These are phyloP conservation scores for Lentinula novae-zelandiae DNA, from an alignment of 1,284 basidiomycete genomes.

Conservation along the genomic window DNA sequence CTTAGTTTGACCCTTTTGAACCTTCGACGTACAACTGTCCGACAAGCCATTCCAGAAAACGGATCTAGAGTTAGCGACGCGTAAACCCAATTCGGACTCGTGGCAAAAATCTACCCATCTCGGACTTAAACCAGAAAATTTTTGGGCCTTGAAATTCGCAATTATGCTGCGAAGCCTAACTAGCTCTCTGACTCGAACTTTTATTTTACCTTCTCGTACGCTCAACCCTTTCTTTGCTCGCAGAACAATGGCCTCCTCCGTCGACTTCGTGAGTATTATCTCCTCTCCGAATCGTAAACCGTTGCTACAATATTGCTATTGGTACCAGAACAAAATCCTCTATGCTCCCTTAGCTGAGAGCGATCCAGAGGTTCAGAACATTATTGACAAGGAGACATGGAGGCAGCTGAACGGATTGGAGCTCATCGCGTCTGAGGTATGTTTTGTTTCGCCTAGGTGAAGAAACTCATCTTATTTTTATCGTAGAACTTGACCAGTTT, in stretches of 20 bases:
- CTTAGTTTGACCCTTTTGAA: background rate
- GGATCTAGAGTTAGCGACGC: background rate
- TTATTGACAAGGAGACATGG: conserved; percentile 99
- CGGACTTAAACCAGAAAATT: conserved; percentile 15
- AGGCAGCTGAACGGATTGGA: conserved; percentile 97
- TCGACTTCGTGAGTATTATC: conserved; percentile 51
- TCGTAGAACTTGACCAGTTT: conserved; percentile 87
- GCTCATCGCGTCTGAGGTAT: conserved; percentile 90
- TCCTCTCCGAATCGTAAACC: background rate
- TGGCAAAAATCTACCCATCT: conserved; percentile 6
- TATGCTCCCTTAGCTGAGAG: conserved; percentile 86
- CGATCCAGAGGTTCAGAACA: conserved; percentile 93
- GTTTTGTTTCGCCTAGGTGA: conserved; percentile 6
- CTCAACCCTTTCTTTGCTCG: conserved; percentile 22
- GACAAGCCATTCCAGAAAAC: too few relatives aligned
- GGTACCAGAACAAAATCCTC: conserved; percentile 80
- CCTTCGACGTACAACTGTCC: too few relatives aligned
- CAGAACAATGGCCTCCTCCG: conserved; percentile 58
- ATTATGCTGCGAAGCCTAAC: conserved; percentile 15
- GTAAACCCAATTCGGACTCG: background rate
- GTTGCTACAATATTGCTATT: background rate
- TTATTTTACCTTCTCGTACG: conserved; percentile 17
- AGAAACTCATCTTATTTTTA: conserved; percentile 1
- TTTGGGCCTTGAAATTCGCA: conserved; percentile 2
- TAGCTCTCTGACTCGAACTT: conserved; percentile 15